Evolutionary conservation across 805 yeast species (phyloP).

Genomic region (Saturnispora halmiae): DNA sequence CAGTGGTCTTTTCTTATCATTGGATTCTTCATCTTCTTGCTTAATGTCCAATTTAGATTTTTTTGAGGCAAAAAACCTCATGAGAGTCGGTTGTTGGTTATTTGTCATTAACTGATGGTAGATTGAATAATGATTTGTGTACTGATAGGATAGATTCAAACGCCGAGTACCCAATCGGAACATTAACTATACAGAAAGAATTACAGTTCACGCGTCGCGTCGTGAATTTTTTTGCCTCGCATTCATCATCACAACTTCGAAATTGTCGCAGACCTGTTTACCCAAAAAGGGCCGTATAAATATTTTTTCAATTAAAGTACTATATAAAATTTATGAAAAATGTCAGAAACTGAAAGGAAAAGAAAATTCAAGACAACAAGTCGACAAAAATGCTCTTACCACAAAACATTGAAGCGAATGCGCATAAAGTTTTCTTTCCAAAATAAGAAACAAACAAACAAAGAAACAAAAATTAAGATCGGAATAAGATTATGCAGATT

Average conservation of each 20-base stretch:
- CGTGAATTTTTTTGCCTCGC: no score
- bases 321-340: no score
- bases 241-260: no score
- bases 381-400: constrained; percentile 16
- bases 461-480: constrained; percentile 1
- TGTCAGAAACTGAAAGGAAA: no score
- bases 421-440: neutral
- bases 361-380: no score
- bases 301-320: no score
- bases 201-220: no score
- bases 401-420: constrained; percentile 8
- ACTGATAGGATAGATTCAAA: neutral
- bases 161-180: neutral
- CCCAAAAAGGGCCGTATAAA: no score
- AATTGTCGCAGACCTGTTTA: no score
- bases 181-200: no score
- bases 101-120: neutral
- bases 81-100: constrained; percentile 11
- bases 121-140: neutral
- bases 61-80: constrained; percentile 14
- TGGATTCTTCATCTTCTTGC: neutral
- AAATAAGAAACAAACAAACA: constrained; percentile 2
- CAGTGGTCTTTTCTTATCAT: neutral
- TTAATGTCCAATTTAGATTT: neutral
- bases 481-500: constrained; percentile 31